Percentiles rank a stretch among this genome's conserved stretches.
Conservation (phyloP, 257 asterid species). For the Prunella vulgaris region DNA sequence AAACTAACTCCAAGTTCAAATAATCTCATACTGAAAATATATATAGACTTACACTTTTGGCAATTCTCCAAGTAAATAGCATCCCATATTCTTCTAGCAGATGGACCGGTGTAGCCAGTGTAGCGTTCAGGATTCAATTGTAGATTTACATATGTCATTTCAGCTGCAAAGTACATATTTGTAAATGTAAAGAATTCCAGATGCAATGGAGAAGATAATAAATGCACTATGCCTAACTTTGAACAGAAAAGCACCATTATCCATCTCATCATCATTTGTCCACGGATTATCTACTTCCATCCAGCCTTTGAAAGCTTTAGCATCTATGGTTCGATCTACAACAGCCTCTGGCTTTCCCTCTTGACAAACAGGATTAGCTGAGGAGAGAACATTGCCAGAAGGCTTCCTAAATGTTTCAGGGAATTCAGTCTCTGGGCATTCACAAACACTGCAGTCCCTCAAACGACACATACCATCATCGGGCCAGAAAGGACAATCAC, state of each 20-base stretch:
- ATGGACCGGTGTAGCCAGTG: constrained; percentile 65
- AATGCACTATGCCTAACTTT: background rate
- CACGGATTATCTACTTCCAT: constrained; percentile 61
- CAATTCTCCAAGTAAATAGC: constrained; percentile 55
- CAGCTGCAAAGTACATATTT: constrained; percentile 40
- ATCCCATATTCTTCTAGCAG: constrained; percentile 71
- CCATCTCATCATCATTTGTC: constrained; percentile 67
- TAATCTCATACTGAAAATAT: background rate
- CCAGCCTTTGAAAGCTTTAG: constrained; percentile 60
- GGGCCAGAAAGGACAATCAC: constrained; percentile 78
- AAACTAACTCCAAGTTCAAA: constrained; percentile 8
- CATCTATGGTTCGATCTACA: constrained; percentile 63
- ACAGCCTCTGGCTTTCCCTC: constrained; percentile 56
- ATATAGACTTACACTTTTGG: constrained; percentile 40
- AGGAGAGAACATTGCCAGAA: constrained; percentile 21
- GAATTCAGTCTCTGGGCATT: constrained; percentile 66
- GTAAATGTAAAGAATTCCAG: too few species aligned
- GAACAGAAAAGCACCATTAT: constrained; percentile 40
- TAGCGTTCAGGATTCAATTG: constrained; percentile 64
- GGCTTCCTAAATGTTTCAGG: constrained; percentile 45
- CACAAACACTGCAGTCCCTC: constrained; percentile 64
- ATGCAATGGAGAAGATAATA: background rate
- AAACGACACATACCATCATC: constrained; percentile 58
- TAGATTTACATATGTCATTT: constrained; percentile 62
- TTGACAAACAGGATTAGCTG: constrained; percentile 47